A percentile compares a stretch with the other conserved stretches of the same genome.
phyloP scores from a whole-genome alignment of 495 filamentous ascomycete species.

The Hypoxylon trugodes region DNA sequence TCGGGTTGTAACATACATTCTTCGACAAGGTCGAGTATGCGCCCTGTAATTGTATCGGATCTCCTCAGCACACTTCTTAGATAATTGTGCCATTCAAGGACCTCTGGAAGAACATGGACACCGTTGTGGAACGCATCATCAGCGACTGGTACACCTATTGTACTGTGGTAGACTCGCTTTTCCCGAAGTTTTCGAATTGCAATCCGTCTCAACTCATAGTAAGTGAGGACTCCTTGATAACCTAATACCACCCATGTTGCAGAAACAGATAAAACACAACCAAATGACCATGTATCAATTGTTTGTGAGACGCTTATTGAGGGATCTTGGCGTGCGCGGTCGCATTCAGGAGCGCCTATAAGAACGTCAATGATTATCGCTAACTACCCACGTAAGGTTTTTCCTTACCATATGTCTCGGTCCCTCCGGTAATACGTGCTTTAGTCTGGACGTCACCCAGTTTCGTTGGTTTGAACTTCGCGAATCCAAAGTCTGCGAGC shows the following conservation, averaged over 20 bases:
- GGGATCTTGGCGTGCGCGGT: constrained; percentile 20
- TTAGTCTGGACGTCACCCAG: constrained; percentile 7
- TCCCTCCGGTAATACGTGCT: constrained; percentile 41
- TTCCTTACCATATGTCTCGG: constrained; percentile 47
- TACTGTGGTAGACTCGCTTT: not conserved
- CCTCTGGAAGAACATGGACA: constrained; percentile 7
- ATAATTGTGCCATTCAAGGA: constrained; percentile 7
- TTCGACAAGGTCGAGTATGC: constrained; percentile 18
- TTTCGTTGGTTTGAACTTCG: constrained; percentile 43
- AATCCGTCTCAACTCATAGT: constrained; percentile 1
- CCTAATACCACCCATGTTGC: constrained; percentile 54
- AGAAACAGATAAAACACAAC: constrained; percentile 53
- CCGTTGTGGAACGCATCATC: constrained; percentile 21
- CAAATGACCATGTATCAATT: constrained; percentile 55
- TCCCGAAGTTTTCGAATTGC: constrained; percentile 12
- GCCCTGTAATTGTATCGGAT: constrained; percentile 7
- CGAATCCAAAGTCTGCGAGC: constrained; percentile 53
- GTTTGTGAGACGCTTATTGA: constrained; percentile 39
- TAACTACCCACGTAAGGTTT: not conserved
- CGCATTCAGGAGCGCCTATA: constrained; percentile 24
- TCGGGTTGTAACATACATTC: constrained; percentile 6
- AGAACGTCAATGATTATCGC: not conserved
- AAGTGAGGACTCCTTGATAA: constrained; percentile 26
- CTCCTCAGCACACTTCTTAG: constrained; percentile 1
- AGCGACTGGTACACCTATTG: constrained; percentile 5